phyloP scores from a whole-genome alignment of 129 eudicot genomes.

The Gnaphalium uliginosum region DNA sequence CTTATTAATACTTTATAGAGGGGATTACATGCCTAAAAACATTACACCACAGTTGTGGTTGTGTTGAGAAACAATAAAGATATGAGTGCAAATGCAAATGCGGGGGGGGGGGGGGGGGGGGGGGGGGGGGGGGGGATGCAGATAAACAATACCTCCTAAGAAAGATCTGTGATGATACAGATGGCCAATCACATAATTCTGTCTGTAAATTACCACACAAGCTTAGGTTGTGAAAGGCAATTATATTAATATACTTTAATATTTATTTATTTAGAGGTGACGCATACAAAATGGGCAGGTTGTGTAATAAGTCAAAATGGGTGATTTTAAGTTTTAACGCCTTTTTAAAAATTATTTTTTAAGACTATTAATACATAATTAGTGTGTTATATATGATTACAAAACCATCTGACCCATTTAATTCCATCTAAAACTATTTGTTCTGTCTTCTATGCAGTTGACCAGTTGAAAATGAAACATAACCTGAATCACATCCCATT shows the following conservation, averaged over 20 bases:
- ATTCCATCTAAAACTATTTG: neutral
- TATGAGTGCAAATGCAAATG: conserved; percentile 2
- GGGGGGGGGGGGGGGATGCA: neutral
- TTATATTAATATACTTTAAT: neutral
- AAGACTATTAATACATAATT: neutral
- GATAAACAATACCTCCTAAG: neutral
- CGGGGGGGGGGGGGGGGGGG: neutral
- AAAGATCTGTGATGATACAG: neutral
- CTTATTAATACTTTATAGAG: neutral
- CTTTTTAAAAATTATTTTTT: too few species aligned
- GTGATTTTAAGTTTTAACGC: neutral
- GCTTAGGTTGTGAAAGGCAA: neutral
- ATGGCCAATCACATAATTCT: neutral
- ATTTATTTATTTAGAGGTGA: neutral
- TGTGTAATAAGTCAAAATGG: neutral
- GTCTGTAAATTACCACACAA: neutral
- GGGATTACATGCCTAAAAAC: neutral
- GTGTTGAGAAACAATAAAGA: neutral
- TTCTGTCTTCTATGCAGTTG: neutral
- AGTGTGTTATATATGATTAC: neutral
- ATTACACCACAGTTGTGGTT: neutral
- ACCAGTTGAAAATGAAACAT: neutral
- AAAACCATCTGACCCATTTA: neutral
- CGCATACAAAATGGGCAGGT: neutral
- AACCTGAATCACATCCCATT: neutral